Conservation (phyloP, 1,284 basidiomycete genomes). For the Ceratobasidium papillatum region DNA sequence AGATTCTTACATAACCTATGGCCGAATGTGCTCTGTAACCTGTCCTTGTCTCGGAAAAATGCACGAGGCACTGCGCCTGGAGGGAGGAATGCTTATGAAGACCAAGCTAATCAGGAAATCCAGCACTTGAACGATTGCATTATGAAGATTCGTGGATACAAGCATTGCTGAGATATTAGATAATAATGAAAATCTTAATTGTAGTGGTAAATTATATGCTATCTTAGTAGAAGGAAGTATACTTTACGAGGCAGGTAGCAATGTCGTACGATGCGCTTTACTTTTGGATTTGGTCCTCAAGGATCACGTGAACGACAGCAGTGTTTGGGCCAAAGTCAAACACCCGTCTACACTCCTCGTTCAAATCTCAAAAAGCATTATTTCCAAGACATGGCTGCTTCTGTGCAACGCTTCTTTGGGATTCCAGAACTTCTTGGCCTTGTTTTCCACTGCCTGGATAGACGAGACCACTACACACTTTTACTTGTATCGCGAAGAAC, state of each 20-base stretch:
- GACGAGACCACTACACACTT: not conserved
- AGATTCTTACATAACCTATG: constrained; percentile 1
- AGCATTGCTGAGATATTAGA: too few species aligned
- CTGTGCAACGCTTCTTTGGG: not conserved
- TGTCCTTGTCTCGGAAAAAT: too few species aligned
- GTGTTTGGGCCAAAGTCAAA: not conserved
- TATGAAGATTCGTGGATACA: not conserved
- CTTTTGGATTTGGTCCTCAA: too few species aligned
- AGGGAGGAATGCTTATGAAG: not conserved
- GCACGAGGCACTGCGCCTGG: too few species aligned
- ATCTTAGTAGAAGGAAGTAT: too few species aligned
- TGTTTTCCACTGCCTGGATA: not conserved
- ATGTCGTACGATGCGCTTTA: too few species aligned
- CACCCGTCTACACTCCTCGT: too few species aligned
- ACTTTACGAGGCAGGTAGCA: too few species aligned
- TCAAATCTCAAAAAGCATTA: too few species aligned
- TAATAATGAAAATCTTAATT: not conserved
- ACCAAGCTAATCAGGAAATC: not conserved
- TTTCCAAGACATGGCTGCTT: not conserved
- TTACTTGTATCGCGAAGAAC: not conserved
- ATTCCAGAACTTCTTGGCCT: not conserved
- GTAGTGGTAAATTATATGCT: too few species aligned
- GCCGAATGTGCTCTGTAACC: not conserved
- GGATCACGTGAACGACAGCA: too few species aligned
- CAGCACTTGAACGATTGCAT: not conserved